Evolutionary conservation across 345 rosid genomes (phyloP).

Genomic region (Linum tenue): DNA sequence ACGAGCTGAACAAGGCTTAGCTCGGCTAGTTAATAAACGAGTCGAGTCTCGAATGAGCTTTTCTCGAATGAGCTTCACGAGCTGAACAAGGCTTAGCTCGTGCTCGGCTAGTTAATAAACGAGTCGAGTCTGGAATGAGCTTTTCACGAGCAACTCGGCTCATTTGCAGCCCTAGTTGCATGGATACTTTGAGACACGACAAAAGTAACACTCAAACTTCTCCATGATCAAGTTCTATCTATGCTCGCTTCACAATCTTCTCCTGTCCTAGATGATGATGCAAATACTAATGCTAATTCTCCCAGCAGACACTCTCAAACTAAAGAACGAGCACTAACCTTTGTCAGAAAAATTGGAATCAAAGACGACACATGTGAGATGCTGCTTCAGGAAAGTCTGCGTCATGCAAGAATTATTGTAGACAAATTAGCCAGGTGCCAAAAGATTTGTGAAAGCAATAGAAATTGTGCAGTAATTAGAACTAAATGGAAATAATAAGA

Average conservation of each 20-base stretch:
- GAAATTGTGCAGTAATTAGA: neutral
- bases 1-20: too few relatives aligned
- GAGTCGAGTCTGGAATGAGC: too few relatives aligned
- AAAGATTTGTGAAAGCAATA: neutral
- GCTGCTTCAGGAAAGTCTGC: constrained; percentile 94
- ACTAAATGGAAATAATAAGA: neutral
- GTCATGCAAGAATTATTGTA: constrained; percentile 1
- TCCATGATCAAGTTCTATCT: neutral
- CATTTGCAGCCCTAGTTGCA: too few relatives aligned
- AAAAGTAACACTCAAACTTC: neutral
- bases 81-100: too few relatives aligned
- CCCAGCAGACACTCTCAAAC: neutral
- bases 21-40: too few relatives aligned
- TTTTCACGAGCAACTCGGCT: too few relatives aligned
- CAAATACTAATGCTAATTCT: neutral
- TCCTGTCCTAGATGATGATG: neutral
- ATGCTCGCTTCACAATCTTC: neutral
- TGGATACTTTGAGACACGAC: too few relatives aligned
- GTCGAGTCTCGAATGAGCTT: too few relatives aligned
- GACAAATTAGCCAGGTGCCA: neutral
- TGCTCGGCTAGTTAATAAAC: too few relatives aligned
- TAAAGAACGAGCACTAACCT: constrained; percentile 33
- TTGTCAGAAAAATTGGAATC: constrained; percentile 51
- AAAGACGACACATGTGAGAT: constrained; percentile 63
- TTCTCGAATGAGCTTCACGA: too few relatives aligned